phyloP scores from a whole-genome alignment of 345 rosid species.

The Geranium rotundifolium region DNA sequence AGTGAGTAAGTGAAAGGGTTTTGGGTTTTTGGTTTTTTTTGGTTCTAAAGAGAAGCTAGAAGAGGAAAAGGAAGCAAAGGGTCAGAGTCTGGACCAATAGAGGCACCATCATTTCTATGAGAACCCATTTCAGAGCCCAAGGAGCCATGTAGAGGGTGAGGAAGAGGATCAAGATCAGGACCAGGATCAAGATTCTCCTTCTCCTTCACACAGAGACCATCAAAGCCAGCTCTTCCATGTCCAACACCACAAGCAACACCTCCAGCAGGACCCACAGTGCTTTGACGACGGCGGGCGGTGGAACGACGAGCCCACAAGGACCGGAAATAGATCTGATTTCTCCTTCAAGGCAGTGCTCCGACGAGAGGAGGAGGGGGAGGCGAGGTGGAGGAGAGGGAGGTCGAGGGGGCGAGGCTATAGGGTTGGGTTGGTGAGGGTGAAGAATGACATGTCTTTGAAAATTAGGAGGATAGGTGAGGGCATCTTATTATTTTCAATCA shows the following conservation, averaged over 20 bases:
- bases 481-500: no score
- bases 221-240: no score
- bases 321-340: no score
- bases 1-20: conserved; percentile 13
- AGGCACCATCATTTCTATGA: conserved; percentile 8
- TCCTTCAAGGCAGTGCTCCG: no score
- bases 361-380: no score
- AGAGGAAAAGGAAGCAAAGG: conserved; percentile 22
- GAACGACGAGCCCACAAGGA: no score
- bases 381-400: no score
- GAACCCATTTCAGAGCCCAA: conserved; percentile 10
- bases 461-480: no score
- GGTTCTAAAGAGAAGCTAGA: conserved; percentile 40
- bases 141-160: conserved; percentile 2
- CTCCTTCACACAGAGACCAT: background rate
- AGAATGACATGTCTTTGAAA: no score
- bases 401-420: no score
- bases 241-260: background rate
- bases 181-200: conserved; percentile 8
- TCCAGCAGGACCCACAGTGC: conserved; percentile 12
- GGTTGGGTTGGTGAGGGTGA: no score
- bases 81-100: conserved; percentile 37
- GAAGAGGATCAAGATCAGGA: conserved; percentile 9
- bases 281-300: no score
- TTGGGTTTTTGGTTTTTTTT: background rate